Conservation (phyloP, 2,329 filamentous ascomycete genomes). For the Trichoderma sp. region DNA sequence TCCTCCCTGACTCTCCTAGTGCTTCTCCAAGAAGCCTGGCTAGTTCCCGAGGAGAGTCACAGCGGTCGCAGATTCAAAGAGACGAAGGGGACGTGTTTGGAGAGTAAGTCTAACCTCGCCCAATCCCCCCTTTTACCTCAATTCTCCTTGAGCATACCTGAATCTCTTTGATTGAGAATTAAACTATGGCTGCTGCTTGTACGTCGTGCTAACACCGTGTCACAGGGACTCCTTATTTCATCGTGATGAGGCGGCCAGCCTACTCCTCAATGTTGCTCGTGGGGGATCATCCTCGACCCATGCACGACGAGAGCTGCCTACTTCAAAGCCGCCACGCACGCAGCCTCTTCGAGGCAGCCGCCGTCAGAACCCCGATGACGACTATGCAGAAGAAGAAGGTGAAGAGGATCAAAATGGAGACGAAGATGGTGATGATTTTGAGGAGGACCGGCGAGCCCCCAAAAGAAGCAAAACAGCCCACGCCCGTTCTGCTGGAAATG, state of each 20-base stretch:
- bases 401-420: not conserved
- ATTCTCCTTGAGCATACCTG: not conserved
- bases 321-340: not conserved
- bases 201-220: not conserved
- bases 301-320: not conserved
- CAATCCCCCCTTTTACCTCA: not conserved
- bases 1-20: not conserved
- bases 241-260: not conserved
- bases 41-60: not conserved
- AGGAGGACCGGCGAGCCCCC: conserved; percentile 35
- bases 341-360: not conserved
- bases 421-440: conserved; percentile 32
- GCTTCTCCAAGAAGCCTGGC: not conserved
- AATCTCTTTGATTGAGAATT: not conserved
- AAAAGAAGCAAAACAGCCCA: conserved; percentile 26
- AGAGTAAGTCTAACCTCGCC: not conserved
- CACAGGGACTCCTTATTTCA: conserved; percentile 1
- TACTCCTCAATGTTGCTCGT: not conserved
- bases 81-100: not conserved
- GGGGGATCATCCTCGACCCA: no score
- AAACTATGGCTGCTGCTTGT: not conserved
- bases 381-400: not conserved
- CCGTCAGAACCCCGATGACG: not conserved
- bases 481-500: not conserved
- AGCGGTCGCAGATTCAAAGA: not conserved